Conservation (phyloP, 768 basidiomycete species). For the Boletellus emodensis region DNA sequence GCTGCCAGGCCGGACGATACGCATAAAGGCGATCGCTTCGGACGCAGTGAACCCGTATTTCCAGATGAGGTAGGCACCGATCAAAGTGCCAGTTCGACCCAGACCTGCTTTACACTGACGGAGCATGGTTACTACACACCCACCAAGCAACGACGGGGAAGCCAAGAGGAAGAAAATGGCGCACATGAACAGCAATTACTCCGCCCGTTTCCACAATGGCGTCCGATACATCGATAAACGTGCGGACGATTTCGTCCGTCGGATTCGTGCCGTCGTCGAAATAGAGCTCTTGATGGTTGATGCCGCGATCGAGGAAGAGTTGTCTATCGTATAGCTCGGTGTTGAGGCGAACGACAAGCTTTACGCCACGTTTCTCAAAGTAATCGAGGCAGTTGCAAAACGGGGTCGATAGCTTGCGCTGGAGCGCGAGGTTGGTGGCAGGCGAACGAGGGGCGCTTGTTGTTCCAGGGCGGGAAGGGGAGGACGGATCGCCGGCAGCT, state of each 20-base stretch:
- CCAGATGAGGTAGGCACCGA: slow-evolving; percentile 98
- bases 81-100: slow-evolving; percentile 92
- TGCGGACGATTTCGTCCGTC: slow-evolving; percentile 88
- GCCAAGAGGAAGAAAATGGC: slow-evolving; percentile 28
- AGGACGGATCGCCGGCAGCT: slow-evolving; percentile 17
- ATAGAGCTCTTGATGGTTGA: slow-evolving; percentile 88
- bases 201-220: slow-evolving; percentile 71
- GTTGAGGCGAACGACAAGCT: slow-evolving; percentile 90
- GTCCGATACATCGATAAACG: slow-evolving; percentile 86
- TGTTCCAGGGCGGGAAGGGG: slow-evolving; percentile 28
- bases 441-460: slow-evolving; percentile 21
- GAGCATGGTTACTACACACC: slow-evolving; percentile 19
- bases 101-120: slow-evolving; percentile 91
- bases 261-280: slow-evolving; percentile 99
- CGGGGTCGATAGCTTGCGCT: slow-evolving; percentile 72
- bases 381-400: slow-evolving; percentile 92
- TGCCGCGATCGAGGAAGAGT: slow-evolving; percentile 78
- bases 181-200: slow-evolving; percentile 83
- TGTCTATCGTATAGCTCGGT: slow-evolving; percentile 84
- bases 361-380: slow-evolving; percentile 83
- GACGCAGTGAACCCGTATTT: slow-evolving; percentile 96
- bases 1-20: slow-evolving; percentile 91
- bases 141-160: slow-evolving; percentile 10
- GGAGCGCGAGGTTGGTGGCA: slow-evolving; percentile 54
- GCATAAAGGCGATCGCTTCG: slow-evolving; percentile 98